phyloP scores from a whole-genome alignment of 2,329 filamentous ascomycete genomes.

The Penicillium sp. region DNA sequence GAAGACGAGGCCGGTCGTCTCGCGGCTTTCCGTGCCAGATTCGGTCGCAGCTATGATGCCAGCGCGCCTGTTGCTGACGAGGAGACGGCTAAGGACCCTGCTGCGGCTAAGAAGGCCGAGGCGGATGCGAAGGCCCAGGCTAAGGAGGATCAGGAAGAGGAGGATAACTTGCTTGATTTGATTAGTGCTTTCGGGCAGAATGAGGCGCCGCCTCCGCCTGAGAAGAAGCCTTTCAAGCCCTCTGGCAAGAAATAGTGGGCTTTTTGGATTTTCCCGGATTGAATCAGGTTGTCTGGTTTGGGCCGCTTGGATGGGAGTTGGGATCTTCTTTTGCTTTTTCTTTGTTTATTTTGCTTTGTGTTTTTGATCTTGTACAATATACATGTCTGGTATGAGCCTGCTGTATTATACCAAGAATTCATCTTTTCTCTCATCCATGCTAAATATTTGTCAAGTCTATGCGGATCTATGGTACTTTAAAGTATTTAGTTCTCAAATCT shows the following conservation, averaged over 20 bases:
- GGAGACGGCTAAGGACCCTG: constrained; percentile 10
- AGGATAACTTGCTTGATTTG: constrained; percentile 51
- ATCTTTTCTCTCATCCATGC: constrained; percentile 1
- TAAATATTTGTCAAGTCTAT: neutral
- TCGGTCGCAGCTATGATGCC: constrained; percentile 74
- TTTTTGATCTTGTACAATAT: constrained; percentile 20
- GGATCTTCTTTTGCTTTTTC: constrained; percentile 8
- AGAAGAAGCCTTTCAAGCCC: constrained; percentile 13
- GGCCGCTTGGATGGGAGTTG: constrained; percentile 16
- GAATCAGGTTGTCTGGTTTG: neutral
- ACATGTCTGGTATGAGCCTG: constrained; percentile 11
- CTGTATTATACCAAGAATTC: constrained; percentile 11
- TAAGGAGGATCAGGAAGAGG: constrained; percentile 39
- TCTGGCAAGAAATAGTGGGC: constrained; percentile 29
- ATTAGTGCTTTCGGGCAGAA: constrained; percentile 45
- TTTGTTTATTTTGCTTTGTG: constrained; percentile 1
- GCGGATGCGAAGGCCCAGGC: constrained; percentile 42
- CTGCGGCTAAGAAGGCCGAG: constrained; percentile 24
- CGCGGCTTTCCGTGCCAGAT: constrained; percentile 73
- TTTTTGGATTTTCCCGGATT: constrained; percentile 1
- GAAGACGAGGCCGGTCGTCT: constrained; percentile 88
- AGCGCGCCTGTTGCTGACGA: constrained; percentile 23
- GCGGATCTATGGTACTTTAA: neutral
- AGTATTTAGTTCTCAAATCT: neutral
- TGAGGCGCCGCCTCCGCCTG: constrained; percentile 21